A percentile compares a stretch with the other conserved stretches of the same genome.
phyloP scores from a whole-genome alignment of 768 basidiomycete genomes.

The Hypholoma sublateritium region DNA sequence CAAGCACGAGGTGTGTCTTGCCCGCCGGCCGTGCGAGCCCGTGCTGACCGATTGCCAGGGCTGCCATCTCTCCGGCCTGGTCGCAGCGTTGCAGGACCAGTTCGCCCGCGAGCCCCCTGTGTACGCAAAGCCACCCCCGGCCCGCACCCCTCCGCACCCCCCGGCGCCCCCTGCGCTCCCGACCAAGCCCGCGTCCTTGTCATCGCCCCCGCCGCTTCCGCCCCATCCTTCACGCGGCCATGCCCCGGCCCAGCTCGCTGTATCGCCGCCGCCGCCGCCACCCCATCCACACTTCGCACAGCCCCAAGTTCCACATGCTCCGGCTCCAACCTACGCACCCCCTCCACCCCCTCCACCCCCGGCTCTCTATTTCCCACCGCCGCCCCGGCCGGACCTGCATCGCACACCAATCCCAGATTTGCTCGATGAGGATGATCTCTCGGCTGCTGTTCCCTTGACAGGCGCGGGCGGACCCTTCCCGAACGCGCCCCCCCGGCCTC shows the following conservation, averaged over 20 bases:
- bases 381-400: conserved; percentile 7
- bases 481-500: conserved; percentile 65
- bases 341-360: not conserved
- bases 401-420: conserved; percentile 48
- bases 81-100: conserved; percentile 75
- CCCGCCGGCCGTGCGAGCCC: conserved; percentile 5
- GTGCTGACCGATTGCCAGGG: conserved; percentile 46
- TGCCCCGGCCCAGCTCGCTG: conserved; percentile 12
- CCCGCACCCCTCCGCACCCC: conserved; percentile 6
- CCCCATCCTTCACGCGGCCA: conserved; percentile 11
- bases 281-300: conserved; percentile 7
- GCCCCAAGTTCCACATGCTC: not conserved
- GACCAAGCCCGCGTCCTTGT: conserved; percentile 28
- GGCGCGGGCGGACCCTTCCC: too few relatives aligned
- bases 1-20: conserved; percentile 73
- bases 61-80: conserved; percentile 69
- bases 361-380: conserved; percentile 5
- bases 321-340: not conserved
- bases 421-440: conserved; percentile 59
- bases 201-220: conserved; percentile 13
- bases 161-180: conserved; percentile 32
- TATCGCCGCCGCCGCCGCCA: conserved; percentile 17
- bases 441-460: conserved; percentile 16
- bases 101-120: conserved; percentile 90
- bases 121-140: conserved; percentile 67